Percentiles rank a stretch among this genome's conserved stretches.
phyloP scores from a whole-genome alignment of 306 rosid species.

The Hylodesmum podocarpum region DNA sequence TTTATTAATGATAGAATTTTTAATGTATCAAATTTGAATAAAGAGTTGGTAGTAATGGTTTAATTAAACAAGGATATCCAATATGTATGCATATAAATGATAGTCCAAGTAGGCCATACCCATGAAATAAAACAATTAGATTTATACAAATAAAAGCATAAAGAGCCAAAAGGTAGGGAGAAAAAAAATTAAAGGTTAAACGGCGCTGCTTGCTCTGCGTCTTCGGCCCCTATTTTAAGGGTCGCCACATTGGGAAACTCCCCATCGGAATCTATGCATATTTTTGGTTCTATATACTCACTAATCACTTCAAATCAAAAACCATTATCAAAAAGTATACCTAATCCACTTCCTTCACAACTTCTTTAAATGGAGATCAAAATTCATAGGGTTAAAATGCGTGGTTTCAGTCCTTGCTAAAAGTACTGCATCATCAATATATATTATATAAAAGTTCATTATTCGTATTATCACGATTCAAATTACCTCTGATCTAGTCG shows the following conservation, averaged over 20 bases:
- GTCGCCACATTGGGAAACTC: slow-evolving; percentile 62
- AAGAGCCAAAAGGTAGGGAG: slow-evolving; percentile 40
- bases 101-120: slow-evolving; percentile 14
- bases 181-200: slow-evolving; percentile 29
- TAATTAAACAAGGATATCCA: background rate
- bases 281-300: slow-evolving; percentile 47
- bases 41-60: slow-evolving; percentile 29
- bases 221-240: slow-evolving; percentile 57
- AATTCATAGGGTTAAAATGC: background rate
- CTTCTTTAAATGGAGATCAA: background rate
- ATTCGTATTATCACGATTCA: too few species aligned
- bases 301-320: slow-evolving; percentile 18
- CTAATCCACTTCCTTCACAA: slow-evolving; percentile 20
- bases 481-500: too few species aligned
- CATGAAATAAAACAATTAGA: slow-evolving; percentile 9
- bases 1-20: background rate
- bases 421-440: too few species aligned
- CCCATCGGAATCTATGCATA: slow-evolving; percentile 57
- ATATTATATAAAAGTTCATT: too few species aligned
- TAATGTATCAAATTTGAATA: slow-evolving; percentile 15
- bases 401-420: background rate
- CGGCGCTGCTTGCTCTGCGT: slow-evolving; percentile 52
- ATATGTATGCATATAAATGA: slow-evolving; percentile 11
- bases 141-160: slow-evolving; percentile 45
- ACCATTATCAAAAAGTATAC: slow-evolving; percentile 9